Conservation (phyloP, 176 grass and related monocot species). For the Musa beccarii region DNA sequence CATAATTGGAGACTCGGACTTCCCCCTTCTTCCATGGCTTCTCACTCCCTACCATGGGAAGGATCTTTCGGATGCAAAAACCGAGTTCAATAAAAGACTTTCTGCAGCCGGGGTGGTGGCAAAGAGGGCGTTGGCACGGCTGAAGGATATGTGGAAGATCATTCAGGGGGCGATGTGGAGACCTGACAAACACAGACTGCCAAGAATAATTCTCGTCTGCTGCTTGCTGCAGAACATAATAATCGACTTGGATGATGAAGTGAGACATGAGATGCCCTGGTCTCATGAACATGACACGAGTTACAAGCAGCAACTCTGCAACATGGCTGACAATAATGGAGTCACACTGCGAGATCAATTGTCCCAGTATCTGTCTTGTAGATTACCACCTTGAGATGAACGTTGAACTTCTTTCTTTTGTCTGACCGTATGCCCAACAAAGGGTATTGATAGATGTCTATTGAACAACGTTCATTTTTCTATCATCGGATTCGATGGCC, state of each 20-base stretch:
- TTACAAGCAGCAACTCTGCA: slow-evolving; percentile 61
- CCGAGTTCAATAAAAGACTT: slow-evolving; percentile 46
- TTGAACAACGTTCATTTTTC: no score
- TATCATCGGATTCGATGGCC: no score
- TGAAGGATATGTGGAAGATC: slow-evolving; percentile 87
- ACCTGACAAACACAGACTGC: slow-evolving; percentile 76
- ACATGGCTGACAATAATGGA: slow-evolving; percentile 47
- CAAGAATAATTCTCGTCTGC: slow-evolving; percentile 89
- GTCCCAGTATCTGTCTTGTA: slow-evolving; percentile 30
- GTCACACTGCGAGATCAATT: slow-evolving; percentile 44
- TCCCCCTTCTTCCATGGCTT: slow-evolving; percentile 65
- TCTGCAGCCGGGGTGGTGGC: slow-evolving; percentile 32
- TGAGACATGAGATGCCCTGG: slow-evolving; percentile 1
- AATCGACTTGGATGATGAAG: slow-evolving; percentile 51
- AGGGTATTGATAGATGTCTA: no score
- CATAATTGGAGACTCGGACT: slow-evolving; percentile 51
- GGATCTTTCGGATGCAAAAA: slow-evolving; percentile 31
- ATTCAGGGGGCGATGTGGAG: slow-evolving; percentile 95
- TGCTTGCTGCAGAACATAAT: slow-evolving; percentile 79
- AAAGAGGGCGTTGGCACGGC: slow-evolving; percentile 44
- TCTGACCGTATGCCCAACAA: no score
- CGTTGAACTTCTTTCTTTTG: background rate
- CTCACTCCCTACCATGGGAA: slow-evolving; percentile 53
- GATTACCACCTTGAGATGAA: background rate
- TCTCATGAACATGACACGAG: slow-evolving; percentile 41